phyloP scores from a whole-genome alignment of 495 filamentous ascomycete species.

The Penicillium bialowiezense region DNA sequence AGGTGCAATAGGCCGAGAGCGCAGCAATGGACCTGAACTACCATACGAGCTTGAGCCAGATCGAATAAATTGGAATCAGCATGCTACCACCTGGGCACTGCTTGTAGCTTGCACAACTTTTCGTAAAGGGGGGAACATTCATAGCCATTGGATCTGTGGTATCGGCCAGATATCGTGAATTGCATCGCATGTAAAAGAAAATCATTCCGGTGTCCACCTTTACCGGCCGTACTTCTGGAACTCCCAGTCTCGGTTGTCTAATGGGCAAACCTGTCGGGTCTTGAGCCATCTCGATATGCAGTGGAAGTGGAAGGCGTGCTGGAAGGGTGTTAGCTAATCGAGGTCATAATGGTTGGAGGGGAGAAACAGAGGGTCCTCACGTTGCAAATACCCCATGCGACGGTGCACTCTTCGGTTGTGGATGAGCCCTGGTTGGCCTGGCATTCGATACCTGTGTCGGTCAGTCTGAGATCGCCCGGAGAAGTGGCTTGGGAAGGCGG shows the following conservation, averaged over 20 bases:
- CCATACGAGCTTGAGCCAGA: background rate
- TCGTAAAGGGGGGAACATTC: background rate
- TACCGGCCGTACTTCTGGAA: conserved; percentile 98
- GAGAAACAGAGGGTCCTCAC: conserved; percentile 49
- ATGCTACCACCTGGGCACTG: background rate
- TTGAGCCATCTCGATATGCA: conserved; percentile 99
- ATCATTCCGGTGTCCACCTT: conserved; percentile 6
- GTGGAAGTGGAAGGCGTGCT: conserved; percentile 99
- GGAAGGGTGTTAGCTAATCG: conserved; percentile 5
- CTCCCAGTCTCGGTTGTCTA: conserved; percentile 99
- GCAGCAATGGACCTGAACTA: background rate
- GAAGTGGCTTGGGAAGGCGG: background rate
- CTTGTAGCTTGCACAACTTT: background rate
- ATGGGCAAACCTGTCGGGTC: conserved; percentile 96
- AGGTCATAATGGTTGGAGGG: no score
- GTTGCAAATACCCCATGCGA: conserved; percentile 99
- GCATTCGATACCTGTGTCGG: conserved; percentile 80
- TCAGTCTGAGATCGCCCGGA: conserved; percentile 1
- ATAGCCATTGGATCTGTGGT: conserved; percentile 15
- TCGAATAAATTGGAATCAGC: background rate
- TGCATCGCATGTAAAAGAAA: conserved; percentile 4
- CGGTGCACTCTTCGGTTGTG: conserved; percentile 96
- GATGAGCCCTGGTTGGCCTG: conserved; percentile 99
- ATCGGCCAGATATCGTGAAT: conserved; percentile 14
- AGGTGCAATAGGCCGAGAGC: conserved; percentile 28